Conservation (phyloP, 345 rosid genomes). For the Carallia brachiata region DNA sequence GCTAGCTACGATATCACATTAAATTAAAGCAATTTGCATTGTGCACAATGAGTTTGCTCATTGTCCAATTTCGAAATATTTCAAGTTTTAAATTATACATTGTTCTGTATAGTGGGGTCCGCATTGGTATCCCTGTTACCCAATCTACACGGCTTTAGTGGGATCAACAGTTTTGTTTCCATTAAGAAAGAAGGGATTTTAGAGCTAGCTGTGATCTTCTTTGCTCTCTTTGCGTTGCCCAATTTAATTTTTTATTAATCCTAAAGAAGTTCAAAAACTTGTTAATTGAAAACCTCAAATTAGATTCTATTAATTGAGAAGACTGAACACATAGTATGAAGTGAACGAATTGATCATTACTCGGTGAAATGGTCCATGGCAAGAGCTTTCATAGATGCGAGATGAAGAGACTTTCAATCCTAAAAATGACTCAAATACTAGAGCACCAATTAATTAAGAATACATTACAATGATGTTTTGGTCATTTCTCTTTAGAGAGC, state of each 20-base stretch:
- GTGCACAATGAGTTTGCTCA: not conserved
- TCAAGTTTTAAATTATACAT: not conserved
- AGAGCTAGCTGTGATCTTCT: too few relatives aligned
- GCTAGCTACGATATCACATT: not conserved
- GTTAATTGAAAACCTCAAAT: too few relatives aligned
- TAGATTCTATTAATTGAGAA: too few relatives aligned
- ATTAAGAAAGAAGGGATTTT: too few relatives aligned
- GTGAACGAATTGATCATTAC: too few relatives aligned
- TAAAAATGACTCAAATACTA: not conserved
- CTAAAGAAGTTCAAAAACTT: too few relatives aligned
- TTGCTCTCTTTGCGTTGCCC: too few relatives aligned
- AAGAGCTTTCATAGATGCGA: not conserved
- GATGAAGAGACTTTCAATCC: not conserved
- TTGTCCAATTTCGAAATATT: not conserved
- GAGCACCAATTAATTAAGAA: constrained; percentile 6
- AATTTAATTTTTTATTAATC: too few relatives aligned
- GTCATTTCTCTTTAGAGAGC: not conserved
- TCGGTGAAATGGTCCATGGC: not conserved
- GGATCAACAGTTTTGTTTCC: too few relatives aligned
- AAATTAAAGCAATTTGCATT: not conserved
- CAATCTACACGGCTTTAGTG: not conserved
- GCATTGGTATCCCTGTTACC: not conserved
- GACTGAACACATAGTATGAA: too few relatives aligned
- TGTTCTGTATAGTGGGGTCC: not conserved
- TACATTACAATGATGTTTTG: constrained; percentile 1